Percentiles rank a stretch among this genome's conserved stretches.
These are phyloP conservation scores for Aspergillus flavus DNA, from an alignment of 2,329 filamentous ascomycete genomes.

Conservation along the genomic window DNA sequence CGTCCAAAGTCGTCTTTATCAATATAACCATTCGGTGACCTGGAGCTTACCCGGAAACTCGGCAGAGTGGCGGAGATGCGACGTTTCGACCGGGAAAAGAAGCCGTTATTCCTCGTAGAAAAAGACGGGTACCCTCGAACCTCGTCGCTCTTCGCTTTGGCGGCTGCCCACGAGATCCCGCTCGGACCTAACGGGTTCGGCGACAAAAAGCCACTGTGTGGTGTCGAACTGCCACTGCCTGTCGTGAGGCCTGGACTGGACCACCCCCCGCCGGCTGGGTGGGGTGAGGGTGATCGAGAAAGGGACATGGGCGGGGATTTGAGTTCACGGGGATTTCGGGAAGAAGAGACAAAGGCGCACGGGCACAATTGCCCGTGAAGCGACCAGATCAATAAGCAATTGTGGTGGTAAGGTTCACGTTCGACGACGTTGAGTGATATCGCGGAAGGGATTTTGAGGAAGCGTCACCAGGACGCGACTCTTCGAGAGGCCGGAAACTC, in stretches of 20 bases:
- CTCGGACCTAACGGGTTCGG: slow-evolving; percentile 27
- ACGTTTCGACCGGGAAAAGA: slow-evolving; percentile 83
- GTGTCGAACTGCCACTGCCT: slow-evolving; percentile 71
- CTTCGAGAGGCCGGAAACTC: slow-evolving; percentile 6
- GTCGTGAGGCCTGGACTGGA: slow-evolving; percentile 77
- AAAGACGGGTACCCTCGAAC: slow-evolving; percentile 77
- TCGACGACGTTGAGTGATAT: background rate
- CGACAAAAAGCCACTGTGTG: slow-evolving; percentile 49
- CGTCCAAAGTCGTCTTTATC: slow-evolving; percentile 74
- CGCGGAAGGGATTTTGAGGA: background rate
- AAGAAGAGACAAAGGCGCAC: background rate
- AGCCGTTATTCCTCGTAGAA: slow-evolving; percentile 78
- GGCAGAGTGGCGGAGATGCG: slow-evolving; percentile 79
- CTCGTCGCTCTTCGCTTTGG: slow-evolving; percentile 74
- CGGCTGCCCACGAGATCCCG: slow-evolving; percentile 76
- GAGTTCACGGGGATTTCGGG: slow-evolving; percentile 53
- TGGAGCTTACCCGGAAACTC: slow-evolving; percentile 60
- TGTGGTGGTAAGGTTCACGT: background rate
- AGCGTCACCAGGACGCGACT: slow-evolving; percentile 11
- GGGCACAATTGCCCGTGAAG: background rate
- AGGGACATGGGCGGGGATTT: slow-evolving; percentile 69
- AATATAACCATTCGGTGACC: slow-evolving; percentile 46
- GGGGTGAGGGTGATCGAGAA: slow-evolving; percentile 84
- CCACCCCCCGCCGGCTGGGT: slow-evolving; percentile 78
- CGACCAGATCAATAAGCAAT: background rate